These are phyloP conservation scores for Lachnellula occidentalis DNA, from an alignment of 2,329 filamentous ascomycete genomes.

Conservation along the genomic window DNA sequence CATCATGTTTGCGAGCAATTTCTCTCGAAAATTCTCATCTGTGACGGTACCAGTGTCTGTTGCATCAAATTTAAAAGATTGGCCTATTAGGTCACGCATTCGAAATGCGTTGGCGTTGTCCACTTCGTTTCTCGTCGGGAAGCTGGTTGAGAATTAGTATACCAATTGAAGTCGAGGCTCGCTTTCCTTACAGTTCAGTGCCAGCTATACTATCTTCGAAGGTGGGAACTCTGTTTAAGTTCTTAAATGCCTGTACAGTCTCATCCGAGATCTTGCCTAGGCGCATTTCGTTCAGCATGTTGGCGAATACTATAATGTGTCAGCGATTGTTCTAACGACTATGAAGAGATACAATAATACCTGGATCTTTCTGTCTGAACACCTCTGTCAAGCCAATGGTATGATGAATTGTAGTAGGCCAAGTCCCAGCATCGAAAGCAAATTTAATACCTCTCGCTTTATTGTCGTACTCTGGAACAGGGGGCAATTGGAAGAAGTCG, in stretches of 20 bases:
- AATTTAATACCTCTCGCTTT: constrained; percentile 69
- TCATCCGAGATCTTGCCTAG: constrained; percentile 72
- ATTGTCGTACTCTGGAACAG: constrained; percentile 68
- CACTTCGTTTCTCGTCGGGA: constrained; percentile 85
- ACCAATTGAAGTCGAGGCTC: neutral
- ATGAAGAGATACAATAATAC: constrained; percentile 32
- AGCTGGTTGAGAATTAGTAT: constrained; percentile 41
- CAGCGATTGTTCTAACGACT: constrained; percentile 13
- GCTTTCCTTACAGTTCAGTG: constrained; percentile 66
- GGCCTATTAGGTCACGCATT: constrained; percentile 66
- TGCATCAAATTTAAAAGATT: constrained; percentile 63
- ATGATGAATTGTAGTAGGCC: constrained; percentile 88
- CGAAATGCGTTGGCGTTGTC: constrained; percentile 76
- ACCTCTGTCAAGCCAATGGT: constrained; percentile 94
- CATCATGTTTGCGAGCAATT: constrained; percentile 84
- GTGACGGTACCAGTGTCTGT: constrained; percentile 63
- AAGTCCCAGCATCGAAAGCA: constrained; percentile 86
- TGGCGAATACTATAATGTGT: constrained; percentile 63
- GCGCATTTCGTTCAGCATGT: constrained; percentile 97
- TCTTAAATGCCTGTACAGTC: constrained; percentile 72
- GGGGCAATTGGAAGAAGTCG: constrained; percentile 95
- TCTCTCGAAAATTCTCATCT: constrained; percentile 66
- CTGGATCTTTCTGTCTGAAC: constrained; percentile 86
- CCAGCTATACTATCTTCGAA: constrained; percentile 73
- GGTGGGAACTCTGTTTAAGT: constrained; percentile 62